Base-by-base conservation (phyloP, 2,329 filamentous ascomycete species). In the Penicillium sp. region DNA sequence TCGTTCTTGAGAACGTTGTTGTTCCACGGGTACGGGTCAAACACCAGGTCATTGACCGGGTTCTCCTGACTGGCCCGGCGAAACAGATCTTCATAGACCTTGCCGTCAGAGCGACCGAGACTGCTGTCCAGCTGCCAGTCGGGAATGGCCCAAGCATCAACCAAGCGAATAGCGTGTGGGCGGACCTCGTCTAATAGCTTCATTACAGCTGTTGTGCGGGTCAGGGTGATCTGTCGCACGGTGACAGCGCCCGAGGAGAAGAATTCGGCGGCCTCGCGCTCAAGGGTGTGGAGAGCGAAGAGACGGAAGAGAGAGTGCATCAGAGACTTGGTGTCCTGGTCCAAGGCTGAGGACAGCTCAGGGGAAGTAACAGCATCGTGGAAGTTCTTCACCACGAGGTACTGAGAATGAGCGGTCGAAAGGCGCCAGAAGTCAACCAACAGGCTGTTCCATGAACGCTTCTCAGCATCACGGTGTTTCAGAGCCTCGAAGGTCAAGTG, bases 81-180 rank as follows among this genome's bases (percentile, higher is more conserved):
- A 76, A 91, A 92, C 78, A 92, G 81, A 65, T 91, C 89, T 71
- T 90, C 87, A 65, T 92, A 92, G 1, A 91, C 89, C 66, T 88
- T 87, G 21, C 90, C 89, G 59, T 92, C 89, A 44, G 83, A 84
- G 1, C 88, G 79, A 1, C 90, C 89, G 39, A 92, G 72, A 56
- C 84, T 86, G 65, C 84, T 87, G 70, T 92, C 89, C 2, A 92
- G 81, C 65, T 90, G 87, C 87, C 87, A 92, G 70, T 92, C 89
- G 1, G 89, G 86, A 74, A 92, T 90, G 58, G 84, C 84, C 90
- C 89, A 92, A 0, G 87, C 79, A 67, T 92, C 89, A 0, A 91
- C 89, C 11, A 92, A 76, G 11, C 84, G 75, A 14, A 92, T 81
- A 1, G 89, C 88, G 68, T 92, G 89, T 3, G 89, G 90, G 6